Percentiles rank a stretch among this genome's conserved stretches.
Conservation (phyloP, 169 alveolate genomes). For the Plasmodium berghei region DNA sequence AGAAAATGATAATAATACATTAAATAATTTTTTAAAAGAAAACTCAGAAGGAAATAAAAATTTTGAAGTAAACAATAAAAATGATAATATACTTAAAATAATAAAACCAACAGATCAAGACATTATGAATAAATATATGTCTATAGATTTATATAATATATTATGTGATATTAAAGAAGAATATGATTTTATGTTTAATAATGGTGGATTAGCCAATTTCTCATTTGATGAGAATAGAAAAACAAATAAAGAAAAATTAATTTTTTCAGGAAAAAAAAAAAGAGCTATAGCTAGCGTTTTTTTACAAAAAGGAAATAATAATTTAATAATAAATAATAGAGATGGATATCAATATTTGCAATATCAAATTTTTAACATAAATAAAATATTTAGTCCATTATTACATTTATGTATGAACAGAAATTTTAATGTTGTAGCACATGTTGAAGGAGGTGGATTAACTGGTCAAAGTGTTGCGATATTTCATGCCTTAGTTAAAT, state of each 20-base stretch:
- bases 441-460: slow-evolving; percentile 83
- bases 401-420: slow-evolving; percentile 77
- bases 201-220: slow-evolving; percentile 52
- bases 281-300: slow-evolving; percentile 82
- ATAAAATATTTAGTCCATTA: slow-evolving; percentile 83
- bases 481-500: slow-evolving; percentile 83
- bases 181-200: slow-evolving; percentile 67
- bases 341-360: slow-evolving; percentile 86
- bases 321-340: slow-evolving; percentile 82
- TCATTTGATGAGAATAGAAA: slow-evolving; percentile 58
- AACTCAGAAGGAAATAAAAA: neutral
- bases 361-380: slow-evolving; percentile 78
- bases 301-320: slow-evolving; percentile 86
- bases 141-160: slow-evolving; percentile 41
- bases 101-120: slow-evolving; percentile 32
- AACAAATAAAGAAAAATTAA: slow-evolving; percentile 52
- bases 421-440: slow-evolving; percentile 83
- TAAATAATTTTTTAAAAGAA: slow-evolving; percentile 38
- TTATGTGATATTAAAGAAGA: slow-evolving; percentile 60
- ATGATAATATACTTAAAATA: slow-evolving; percentile 16
- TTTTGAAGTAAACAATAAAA: slow-evolving; percentile 1
- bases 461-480: slow-evolving; percentile 86
- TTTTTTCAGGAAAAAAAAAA: slow-evolving; percentile 56
- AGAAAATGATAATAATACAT: slow-evolving; percentile 1
- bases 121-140: slow-evolving; percentile 48